Conservation (phyloP, 257 asterid genomes). For the Solanum etuberosum region DNA sequence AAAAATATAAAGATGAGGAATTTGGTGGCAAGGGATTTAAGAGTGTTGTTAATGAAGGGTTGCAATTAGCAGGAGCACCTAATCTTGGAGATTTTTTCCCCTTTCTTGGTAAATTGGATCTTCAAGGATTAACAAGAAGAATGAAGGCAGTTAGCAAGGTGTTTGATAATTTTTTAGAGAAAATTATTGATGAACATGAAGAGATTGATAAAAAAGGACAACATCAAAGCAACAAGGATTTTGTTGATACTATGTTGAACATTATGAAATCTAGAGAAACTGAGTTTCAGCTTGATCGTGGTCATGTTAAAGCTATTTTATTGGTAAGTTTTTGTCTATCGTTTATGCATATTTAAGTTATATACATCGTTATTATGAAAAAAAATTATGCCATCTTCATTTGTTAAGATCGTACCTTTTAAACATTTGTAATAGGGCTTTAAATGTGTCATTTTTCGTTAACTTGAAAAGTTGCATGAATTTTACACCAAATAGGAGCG, state of each 20-base stretch:
- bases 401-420: background rate
- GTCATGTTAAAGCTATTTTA: conserved; percentile 1
- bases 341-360: background rate
- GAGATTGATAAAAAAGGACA: background rate
- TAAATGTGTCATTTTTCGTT: background rate
- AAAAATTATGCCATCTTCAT: background rate
- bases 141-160: conserved; percentile 1
- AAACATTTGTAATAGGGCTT: too few relatives aligned
- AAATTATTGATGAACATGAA: conserved; percentile 1
- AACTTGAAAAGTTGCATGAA: background rate
- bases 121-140: conserved; percentile 3
- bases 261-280: conserved; percentile 2
- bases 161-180: background rate
- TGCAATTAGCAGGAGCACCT: background rate
- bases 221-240: background rate
- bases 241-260: conserved; percentile 2
- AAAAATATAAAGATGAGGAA: conserved; percentile 4
- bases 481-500: too few relatives aligned
- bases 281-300: conserved; percentile 5
- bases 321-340: background rate
- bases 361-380: background rate
- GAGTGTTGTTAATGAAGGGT: background rate
- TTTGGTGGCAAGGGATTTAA: background rate
- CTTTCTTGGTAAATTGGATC: conserved; percentile 4
- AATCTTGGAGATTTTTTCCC: conserved; percentile 13